phyloP scores from a whole-genome alignment of 2,329 filamentous ascomycete genomes.

The Trichoderma koningii region DNA sequence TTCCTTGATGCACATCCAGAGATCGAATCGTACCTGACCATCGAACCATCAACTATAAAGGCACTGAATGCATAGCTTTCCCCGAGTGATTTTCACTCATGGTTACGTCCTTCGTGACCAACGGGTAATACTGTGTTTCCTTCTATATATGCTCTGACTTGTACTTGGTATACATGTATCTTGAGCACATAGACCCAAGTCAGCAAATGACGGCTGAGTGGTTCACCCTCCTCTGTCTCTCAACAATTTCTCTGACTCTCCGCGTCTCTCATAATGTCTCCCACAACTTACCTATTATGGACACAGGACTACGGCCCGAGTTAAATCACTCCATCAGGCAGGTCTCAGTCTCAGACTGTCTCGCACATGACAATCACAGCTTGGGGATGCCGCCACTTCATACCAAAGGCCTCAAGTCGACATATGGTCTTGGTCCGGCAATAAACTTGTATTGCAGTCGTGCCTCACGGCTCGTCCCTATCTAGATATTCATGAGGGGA shows the following conservation, averaged over 20 bases:
- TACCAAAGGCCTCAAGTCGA: background rate
- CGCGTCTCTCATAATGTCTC: background rate
- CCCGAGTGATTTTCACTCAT: too few species aligned
- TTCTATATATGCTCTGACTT: background rate
- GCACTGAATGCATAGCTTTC: too few species aligned
- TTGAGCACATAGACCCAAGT: background rate
- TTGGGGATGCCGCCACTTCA: background rate
- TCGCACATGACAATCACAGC: background rate
- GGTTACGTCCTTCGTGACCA: too few species aligned
- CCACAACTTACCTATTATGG: background rate
- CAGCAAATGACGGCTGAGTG: background rate
- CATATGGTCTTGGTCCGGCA: background rate
- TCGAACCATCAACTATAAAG: too few species aligned
- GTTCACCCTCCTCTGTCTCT: conserved; percentile 2
- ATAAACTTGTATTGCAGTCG: background rate
- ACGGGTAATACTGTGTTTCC: background rate
- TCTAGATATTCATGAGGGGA: conserved; percentile 18
- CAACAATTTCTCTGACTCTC: background rate
- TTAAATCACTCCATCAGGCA: background rate
- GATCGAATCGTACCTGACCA: too few species aligned
- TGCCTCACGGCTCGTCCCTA: background rate
- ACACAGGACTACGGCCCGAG: background rate
- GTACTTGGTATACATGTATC: background rate
- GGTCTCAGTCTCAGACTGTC: conserved; percentile 1
- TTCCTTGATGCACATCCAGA: too few species aligned